A percentile compares a stretch with the other conserved stretches of the same genome.
phyloP scores from a whole-genome alignment of 1,284 basidiomycete species.

The Rhodotorula sp. region DNA sequence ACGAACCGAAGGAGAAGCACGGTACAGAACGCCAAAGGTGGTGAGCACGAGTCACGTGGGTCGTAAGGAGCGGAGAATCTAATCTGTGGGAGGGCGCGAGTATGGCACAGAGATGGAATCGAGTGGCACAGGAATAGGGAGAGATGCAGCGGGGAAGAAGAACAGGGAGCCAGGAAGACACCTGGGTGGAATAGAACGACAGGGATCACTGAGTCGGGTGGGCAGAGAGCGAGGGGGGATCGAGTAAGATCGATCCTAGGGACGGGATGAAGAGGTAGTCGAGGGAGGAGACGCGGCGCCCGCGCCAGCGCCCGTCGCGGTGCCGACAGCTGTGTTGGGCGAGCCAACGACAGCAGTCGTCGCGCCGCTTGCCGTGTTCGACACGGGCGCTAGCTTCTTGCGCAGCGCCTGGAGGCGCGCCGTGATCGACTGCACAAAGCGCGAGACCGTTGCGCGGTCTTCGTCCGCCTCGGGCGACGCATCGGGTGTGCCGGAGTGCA shows the following conservation, averaged over 20 bases:
- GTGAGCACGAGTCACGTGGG: too few species aligned
- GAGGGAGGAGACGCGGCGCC: background rate
- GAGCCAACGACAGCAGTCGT: background rate
- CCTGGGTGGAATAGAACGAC: background rate
- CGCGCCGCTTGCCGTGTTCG: background rate
- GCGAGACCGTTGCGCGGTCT: conserved; percentile 75
- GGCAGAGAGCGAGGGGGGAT: background rate
- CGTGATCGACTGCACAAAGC: conserved; percentile 52
- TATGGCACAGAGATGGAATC: too few species aligned
- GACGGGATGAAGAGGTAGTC: background rate
- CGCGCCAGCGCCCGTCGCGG: background rate
- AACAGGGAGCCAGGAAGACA: background rate
- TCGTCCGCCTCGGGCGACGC: conserved; percentile 64
- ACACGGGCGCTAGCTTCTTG: conserved; percentile 27
- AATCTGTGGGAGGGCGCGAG: background rate
- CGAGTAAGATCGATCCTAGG: background rate
- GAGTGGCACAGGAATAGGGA: background rate
- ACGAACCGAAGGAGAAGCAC: too few species aligned
- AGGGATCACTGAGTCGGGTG: too few species aligned
- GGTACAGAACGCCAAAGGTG: too few species aligned
- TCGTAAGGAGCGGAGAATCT: background rate
- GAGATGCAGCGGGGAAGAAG: background rate
- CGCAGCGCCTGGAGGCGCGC: conserved; percentile 33
- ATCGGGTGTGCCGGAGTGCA: conserved; percentile 64
- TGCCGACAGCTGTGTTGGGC: background rate